Conservation (phyloP, 352 stramenopile genomes). For the Saprolegnia parasitica region DNA sequence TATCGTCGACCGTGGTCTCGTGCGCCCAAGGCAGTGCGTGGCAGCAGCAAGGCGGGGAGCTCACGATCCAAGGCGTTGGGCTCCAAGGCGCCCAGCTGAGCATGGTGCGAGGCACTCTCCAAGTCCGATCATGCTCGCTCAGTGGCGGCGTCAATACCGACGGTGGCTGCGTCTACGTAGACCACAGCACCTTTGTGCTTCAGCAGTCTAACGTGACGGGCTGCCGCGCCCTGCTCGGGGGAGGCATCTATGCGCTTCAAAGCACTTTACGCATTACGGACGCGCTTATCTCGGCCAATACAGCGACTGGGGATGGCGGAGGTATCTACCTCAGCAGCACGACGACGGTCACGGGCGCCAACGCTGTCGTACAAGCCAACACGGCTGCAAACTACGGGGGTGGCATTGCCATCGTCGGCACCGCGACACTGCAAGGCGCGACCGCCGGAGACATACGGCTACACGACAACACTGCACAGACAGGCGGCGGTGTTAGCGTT, state of each 20-base stretch:
- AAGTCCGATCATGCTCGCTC: background rate
- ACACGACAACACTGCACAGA: background rate
- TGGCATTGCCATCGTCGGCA: background rate
- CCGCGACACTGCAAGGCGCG: background rate
- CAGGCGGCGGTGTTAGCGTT: slow-evolving; percentile 4
- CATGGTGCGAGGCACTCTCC: background rate
- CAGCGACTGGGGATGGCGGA: background rate
- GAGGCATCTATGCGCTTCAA: slow-evolving; percentile 9
- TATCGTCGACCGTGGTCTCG: background rate
- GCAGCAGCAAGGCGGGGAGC: background rate
- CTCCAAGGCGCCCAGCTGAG: background rate
- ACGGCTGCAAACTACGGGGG: background rate
- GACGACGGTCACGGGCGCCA: background rate
- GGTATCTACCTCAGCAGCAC: background rate
- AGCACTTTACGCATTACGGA: background rate
- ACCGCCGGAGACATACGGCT: background rate
- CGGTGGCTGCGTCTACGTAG: slow-evolving; percentile 9
- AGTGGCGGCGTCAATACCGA: background rate
- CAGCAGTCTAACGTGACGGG: background rate
- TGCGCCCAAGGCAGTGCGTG: background rate
- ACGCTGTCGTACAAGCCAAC: slow-evolving; percentile 2
- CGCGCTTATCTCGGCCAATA: background rate
- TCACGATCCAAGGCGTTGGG: slow-evolving; percentile 1
- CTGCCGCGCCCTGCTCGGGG: background rate
- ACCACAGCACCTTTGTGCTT: background rate